phyloP scores from a whole-genome alignment of 2,329 filamentous ascomycete genomes.

The Tolypocladium inflatum region DNA sequence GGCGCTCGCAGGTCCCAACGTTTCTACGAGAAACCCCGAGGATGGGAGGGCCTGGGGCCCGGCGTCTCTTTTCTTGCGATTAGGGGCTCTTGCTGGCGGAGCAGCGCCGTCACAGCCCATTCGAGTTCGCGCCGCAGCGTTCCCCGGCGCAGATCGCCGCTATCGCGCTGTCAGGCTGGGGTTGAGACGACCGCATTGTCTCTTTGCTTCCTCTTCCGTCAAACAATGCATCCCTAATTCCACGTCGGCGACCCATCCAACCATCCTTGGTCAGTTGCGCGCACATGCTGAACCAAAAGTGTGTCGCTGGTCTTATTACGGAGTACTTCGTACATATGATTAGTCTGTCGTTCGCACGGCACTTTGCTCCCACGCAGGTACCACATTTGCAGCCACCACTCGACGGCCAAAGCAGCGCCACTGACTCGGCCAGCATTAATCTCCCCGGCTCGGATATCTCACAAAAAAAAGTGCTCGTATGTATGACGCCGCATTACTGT shows the following conservation, averaged over 20 bases:
- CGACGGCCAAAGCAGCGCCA: neutral
- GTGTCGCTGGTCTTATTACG: too few species aligned
- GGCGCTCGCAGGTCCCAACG: neutral
- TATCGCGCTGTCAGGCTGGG: neutral
- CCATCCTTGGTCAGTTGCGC: too few species aligned
- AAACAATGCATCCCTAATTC: too few species aligned
- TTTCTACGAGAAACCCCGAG: too few species aligned
- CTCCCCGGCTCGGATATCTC: neutral
- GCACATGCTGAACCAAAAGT: neutral
- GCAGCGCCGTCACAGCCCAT: neutral
- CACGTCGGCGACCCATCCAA: too few species aligned
- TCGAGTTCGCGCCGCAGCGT: neutral
- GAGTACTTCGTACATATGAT: too few species aligned
- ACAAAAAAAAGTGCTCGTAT: neutral
- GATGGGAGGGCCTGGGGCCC: neutral
- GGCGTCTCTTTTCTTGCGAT: neutral
- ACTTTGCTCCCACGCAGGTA: too few species aligned
- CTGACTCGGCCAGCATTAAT: neutral
- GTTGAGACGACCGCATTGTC: too few species aligned
- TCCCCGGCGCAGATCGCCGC: neutral
- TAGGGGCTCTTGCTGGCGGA: neutral
- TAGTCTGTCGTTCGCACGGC: too few species aligned
- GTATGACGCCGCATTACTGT: neutral
- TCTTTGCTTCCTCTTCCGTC: too few species aligned
- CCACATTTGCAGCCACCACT: too few species aligned